Conservation (phyloP, 73 alveolate species). For the Paramecium caudatum region DNA sequence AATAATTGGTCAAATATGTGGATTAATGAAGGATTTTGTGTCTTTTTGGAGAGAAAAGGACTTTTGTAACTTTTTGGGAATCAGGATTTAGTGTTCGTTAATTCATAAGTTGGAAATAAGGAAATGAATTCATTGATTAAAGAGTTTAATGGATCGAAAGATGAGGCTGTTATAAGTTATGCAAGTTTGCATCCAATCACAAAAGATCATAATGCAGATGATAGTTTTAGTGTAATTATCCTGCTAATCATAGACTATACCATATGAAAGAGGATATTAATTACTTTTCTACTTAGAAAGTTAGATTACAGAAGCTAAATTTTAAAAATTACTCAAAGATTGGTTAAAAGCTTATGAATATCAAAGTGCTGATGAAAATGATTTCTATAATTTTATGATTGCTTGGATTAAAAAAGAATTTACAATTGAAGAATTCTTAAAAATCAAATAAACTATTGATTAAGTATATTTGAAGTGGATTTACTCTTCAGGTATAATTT, state of each 20-base stretch:
- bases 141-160: not conserved
- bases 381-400: constrained; percentile 72
- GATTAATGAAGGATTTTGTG: constrained; percentile 98
- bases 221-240: constrained; percentile 75
- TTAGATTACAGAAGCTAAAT: constrained; percentile 71
- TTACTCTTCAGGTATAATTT: constrained; percentile 58
- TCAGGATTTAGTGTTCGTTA: constrained; percentile 77
- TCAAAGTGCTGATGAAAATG: constrained; percentile 78
- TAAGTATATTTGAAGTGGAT: constrained; percentile 75
- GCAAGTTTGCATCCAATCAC: constrained; percentile 79
- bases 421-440: constrained; percentile 10
- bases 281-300: constrained; percentile 75
- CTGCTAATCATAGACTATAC: constrained; percentile 58
- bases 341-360: constrained; percentile 73
- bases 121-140: constrained; percentile 33
- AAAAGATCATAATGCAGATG: constrained; percentile 82
- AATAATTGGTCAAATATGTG: constrained; percentile 97
- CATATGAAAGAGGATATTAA: constrained; percentile 83
- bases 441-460: constrained; percentile 41
- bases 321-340: constrained; percentile 66
- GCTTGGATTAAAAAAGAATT: not conserved
- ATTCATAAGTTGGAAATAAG: constrained; percentile 76
- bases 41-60: constrained; percentile 87
- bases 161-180: constrained; percentile 71
- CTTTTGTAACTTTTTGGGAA: constrained; percentile 75